Conservation (phyloP, 2,329 filamentous ascomycete genomes). For the Fusarium redolens region DNA sequence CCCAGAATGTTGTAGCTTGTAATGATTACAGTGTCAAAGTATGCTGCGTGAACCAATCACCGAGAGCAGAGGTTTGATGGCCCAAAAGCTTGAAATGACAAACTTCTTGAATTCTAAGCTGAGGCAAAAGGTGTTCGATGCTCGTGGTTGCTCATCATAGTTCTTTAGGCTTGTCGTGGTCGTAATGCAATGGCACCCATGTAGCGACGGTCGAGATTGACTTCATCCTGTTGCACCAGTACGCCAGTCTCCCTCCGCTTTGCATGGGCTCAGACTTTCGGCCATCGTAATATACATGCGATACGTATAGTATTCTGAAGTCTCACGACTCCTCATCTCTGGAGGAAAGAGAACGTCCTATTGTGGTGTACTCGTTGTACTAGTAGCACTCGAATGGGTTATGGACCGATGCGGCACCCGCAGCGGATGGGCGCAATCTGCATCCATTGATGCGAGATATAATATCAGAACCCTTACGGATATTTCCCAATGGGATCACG, state of each 20-base stretch:
- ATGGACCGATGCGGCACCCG: too few relatives aligned
- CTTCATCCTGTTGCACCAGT: not conserved
- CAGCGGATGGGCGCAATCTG: not conserved
- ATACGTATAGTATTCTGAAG: not conserved
- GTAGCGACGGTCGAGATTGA: not conserved
- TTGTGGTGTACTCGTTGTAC: too few relatives aligned
- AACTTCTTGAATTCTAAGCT: not conserved
- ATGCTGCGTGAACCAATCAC: not conserved
- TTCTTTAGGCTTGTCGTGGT: fast-evolving
- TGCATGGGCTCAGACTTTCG: too few relatives aligned
- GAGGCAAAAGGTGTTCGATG: fast-evolving
- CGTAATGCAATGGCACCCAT: too few relatives aligned
- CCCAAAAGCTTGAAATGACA: too few relatives aligned
- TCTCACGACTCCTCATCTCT: too few relatives aligned
- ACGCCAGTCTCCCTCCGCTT: not conserved
- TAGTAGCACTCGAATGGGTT: not conserved
- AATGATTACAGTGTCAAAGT: not conserved
- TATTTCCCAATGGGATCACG: fast-evolving
- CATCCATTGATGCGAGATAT: too few relatives aligned
- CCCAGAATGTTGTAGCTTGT: too few relatives aligned
- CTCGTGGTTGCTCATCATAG: fast-evolving
- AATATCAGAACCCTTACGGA: not conserved
- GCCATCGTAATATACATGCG: too few relatives aligned
- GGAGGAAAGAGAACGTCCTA: not conserved
- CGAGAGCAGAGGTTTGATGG: not conserved